Percentiles rank a stretch among this genome's conserved stretches.
These are phyloP conservation scores for Penicillium sp. DNA, from an alignment of 2,329 filamentous ascomycete species.

Conservation along the genomic window DNA sequence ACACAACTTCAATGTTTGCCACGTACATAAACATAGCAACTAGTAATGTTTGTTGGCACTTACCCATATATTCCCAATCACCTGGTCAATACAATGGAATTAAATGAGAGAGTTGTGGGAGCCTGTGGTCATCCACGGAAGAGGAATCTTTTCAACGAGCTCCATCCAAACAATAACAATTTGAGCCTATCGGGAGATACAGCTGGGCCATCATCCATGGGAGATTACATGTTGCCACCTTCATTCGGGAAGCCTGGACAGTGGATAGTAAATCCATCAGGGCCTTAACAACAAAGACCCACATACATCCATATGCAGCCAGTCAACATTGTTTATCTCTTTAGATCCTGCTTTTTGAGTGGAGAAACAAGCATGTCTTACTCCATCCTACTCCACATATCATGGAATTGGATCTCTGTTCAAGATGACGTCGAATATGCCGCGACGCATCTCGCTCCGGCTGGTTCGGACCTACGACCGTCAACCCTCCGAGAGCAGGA, in stretches of 20 bases:
- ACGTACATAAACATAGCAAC: too few species aligned
- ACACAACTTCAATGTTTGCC: too few species aligned
- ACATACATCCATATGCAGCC: conserved; percentile 2
- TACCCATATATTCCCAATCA: background rate
- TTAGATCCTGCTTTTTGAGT: background rate
- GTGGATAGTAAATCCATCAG: background rate
- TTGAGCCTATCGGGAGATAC: background rate
- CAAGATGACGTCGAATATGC: conserved; percentile 20
- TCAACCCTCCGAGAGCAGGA: conserved; percentile 10
- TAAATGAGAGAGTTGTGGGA: background rate
- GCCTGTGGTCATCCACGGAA: background rate
- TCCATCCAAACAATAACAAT: background rate
- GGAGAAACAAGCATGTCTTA: conserved; percentile 13
- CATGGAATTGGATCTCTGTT: conserved; percentile 9
- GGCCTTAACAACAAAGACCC: conserved; percentile 2
- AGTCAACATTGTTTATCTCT: conserved; percentile 7
- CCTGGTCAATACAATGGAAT: background rate
- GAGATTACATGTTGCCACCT: conserved; percentile 1
- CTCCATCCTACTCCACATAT: conserved; percentile 20
- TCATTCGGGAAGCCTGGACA: background rate
- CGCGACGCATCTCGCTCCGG: conserved; percentile 17
- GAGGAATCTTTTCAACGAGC: background rate
- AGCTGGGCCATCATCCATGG: background rate
- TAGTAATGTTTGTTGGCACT: background rate
- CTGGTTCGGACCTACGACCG: conserved; percentile 17